These are phyloP conservation scores for Phytopythium aichiense DNA, from an alignment of 352 stramenopile species.

Conservation along the genomic window DNA sequence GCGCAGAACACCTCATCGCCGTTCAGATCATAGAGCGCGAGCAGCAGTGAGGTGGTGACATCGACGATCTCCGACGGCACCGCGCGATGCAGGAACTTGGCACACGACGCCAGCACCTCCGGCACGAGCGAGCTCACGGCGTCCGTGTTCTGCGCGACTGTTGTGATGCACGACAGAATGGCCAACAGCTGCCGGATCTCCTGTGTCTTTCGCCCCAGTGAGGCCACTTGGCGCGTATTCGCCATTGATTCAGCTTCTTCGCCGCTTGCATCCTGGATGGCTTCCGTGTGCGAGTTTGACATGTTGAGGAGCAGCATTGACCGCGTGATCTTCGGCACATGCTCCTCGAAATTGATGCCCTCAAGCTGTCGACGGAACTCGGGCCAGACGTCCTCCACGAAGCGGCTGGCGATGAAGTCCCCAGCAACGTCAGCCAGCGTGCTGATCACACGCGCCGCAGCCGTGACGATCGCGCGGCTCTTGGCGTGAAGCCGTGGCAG, in stretches of 20 bases:
- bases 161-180: conserved; percentile 49
- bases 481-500: conserved; percentile 47
- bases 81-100: conserved; percentile 36
- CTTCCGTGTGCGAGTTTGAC: neutral
- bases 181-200: conserved; percentile 56
- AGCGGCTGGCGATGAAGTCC: conserved; percentile 79
- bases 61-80: conserved; percentile 34
- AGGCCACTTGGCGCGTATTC: neutral
- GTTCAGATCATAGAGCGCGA: conserved; percentile 46
- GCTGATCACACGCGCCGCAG: conserved; percentile 43
- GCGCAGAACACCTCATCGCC: conserved; percentile 70
- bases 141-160: conserved; percentile 34
- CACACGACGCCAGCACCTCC: conserved; percentile 38
- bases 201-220: conserved; percentile 37
- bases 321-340: conserved; percentile 38
- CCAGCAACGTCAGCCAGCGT: conserved; percentile 49
- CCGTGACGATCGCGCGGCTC: conserved; percentile 62
- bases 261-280: neutral
- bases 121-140: conserved; percentile 55
- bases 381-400: conserved; percentile 81
- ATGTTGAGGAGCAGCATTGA: conserved; percentile 59
- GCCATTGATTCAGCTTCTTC: neutral
- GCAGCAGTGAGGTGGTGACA: conserved; percentile 37
- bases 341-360: conserved; percentile 30
- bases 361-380: conserved; percentile 37